phyloP scores from a whole-genome alignment of 1,139 yeast species.

The Nakaseomyces delphensis region DNA sequence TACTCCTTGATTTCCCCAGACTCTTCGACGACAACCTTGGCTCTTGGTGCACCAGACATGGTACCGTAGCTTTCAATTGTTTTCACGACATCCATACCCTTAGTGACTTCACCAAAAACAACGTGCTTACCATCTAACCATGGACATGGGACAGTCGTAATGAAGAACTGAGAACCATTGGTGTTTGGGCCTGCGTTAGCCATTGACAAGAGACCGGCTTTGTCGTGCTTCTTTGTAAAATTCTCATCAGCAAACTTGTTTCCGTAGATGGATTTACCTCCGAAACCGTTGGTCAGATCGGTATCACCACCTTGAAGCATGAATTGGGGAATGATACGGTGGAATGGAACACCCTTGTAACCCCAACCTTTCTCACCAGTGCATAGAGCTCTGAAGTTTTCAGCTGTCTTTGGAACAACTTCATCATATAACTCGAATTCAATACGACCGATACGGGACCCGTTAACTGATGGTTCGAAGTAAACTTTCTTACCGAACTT shows the following conservation, averaged over 20 bases:
- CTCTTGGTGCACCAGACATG: conserved; percentile 61
- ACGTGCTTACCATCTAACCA: conserved; percentile 96
- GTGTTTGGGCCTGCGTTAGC: conserved; percentile 96
- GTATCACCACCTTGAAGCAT: conserved; percentile 98
- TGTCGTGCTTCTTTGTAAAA: conserved; percentile 70
- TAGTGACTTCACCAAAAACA: conserved; percentile 88
- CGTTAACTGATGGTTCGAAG: conserved; percentile 82
- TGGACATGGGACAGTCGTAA: conserved; percentile 81
- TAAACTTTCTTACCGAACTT: conserved; percentile 52
- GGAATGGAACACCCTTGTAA: conserved; percentile 78
- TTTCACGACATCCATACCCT: conserved; percentile 76
- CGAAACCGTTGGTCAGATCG: conserved; percentile 86
- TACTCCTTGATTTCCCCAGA: conserved; percentile 57
- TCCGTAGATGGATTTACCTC: conserved; percentile 94
- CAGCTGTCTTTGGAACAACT: conserved; percentile 87
- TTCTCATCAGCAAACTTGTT: conserved; percentile 82
- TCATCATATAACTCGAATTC: conserved; percentile 77
- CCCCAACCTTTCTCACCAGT: conserved; percentile 57
- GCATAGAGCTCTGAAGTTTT: conserved; percentile 60
- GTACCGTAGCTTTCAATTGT: conserved; percentile 72
- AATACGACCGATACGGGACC: conserved; percentile 60
- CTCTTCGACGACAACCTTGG: conserved; percentile 61
- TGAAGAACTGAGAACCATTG: conserved; percentile 92
- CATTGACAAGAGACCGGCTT: conserved; percentile 85
- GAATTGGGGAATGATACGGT: conserved; percentile 87